Percentiles rank a stretch among this genome's conserved stretches.
These are phyloP conservation scores for Phragmites australis DNA, from an alignment of 176 grass and related monocot genomes.

Conservation along the genomic window DNA sequence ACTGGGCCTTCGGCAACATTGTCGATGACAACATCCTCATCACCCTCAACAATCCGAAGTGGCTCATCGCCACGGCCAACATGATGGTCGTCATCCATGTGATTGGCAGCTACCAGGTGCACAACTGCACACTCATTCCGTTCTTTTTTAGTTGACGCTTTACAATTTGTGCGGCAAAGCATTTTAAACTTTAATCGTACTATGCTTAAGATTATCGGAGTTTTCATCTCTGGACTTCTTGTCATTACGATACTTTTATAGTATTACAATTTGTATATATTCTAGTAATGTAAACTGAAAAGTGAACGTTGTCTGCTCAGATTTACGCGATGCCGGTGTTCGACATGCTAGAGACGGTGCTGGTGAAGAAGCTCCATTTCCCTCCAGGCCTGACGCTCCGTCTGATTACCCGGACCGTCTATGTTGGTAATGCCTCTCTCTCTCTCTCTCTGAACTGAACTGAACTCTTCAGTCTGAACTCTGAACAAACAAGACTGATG, in stretches of 20 bases:
- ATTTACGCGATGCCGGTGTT: slow-evolving; percentile 91
- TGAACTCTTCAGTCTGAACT: not conserved
- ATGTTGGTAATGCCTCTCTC: slow-evolving; percentile 67
- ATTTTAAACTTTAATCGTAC: not conserved
- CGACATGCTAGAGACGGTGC: slow-evolving; percentile 89
- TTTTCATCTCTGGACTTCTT: not conserved
- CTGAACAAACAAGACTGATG: slow-evolving; percentile 22
- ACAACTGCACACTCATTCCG: not conserved
- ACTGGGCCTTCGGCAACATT: slow-evolving; percentile 58
- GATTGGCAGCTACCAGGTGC: slow-evolving; percentile 59
- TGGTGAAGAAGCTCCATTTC: slow-evolving; percentile 70
- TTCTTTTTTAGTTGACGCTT: no score
- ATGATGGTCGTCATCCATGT: slow-evolving; percentile 95
- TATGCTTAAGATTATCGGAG: slow-evolving; percentile 42
- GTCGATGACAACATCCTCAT: slow-evolving; percentile 74
- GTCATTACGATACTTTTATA: not conserved
- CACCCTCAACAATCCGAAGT: slow-evolving; percentile 55
- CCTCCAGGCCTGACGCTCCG: slow-evolving; percentile 59
- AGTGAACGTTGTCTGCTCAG: slow-evolving; percentile 22
- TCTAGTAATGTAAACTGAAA: not conserved
- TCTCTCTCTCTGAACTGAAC: not conserved
- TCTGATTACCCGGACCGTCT: slow-evolving; percentile 53
- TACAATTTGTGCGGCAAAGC: no score
- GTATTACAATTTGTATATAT: not conserved
- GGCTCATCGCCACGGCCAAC: slow-evolving; percentile 87